A percentile compares a stretch with the other conserved stretches of the same genome.
Evolutionary conservation across 306 rosid genomes (phyloP).

Genomic region (Myrica gale): DNA sequence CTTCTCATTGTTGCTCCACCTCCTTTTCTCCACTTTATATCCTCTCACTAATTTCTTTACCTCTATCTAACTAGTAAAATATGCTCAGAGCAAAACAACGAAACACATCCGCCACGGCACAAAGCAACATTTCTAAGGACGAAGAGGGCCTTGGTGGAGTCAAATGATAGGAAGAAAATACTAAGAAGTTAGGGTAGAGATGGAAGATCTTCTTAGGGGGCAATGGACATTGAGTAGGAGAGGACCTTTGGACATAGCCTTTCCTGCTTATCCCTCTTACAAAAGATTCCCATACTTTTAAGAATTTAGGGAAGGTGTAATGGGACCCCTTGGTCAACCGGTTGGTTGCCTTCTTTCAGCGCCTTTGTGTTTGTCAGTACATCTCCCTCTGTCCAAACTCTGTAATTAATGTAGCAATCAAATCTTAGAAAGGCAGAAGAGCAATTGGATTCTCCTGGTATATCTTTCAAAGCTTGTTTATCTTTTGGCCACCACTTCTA

Average conservation of each 20-base stretch:
- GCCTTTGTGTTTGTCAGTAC: slow-evolving; percentile 47
- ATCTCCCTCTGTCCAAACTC: slow-evolving; percentile 21
- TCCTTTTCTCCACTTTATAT: slow-evolving; percentile 41
- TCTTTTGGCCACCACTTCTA: slow-evolving; percentile 14
- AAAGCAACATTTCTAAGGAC: slow-evolving; percentile 55
- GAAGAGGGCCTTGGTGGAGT: slow-evolving; percentile 26
- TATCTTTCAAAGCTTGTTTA: slow-evolving; percentile 31
- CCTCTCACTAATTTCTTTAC: background rate
- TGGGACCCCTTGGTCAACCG: slow-evolving; percentile 56
- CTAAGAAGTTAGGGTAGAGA: slow-evolving; percentile 12
- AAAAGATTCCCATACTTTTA: slow-evolving; percentile 45
- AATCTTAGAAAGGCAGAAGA: slow-evolving; percentile 10
- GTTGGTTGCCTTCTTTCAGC: slow-evolving; percentile 58
- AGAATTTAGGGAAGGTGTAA: slow-evolving; percentile 19
- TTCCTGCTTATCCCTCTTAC: slow-evolving; percentile 24
- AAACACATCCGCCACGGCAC: slow-evolving; percentile 42
- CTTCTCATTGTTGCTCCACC: slow-evolving; percentile 19
- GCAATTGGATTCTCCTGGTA: slow-evolving; percentile 24
- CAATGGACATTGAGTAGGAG: slow-evolving; percentile 22
- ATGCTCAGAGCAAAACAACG: slow-evolving; percentile 37
- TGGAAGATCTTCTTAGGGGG: slow-evolving; percentile 12
- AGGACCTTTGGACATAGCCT: slow-evolving; percentile 50
- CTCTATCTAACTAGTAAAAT: slow-evolving; percentile 24
- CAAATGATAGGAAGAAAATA: slow-evolving; percentile 8
- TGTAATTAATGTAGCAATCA: background rate